Conservation (phyloP, 2,329 filamentous ascomycete genomes). For the Teratosphaeria pseudoeucalypti region DNA sequence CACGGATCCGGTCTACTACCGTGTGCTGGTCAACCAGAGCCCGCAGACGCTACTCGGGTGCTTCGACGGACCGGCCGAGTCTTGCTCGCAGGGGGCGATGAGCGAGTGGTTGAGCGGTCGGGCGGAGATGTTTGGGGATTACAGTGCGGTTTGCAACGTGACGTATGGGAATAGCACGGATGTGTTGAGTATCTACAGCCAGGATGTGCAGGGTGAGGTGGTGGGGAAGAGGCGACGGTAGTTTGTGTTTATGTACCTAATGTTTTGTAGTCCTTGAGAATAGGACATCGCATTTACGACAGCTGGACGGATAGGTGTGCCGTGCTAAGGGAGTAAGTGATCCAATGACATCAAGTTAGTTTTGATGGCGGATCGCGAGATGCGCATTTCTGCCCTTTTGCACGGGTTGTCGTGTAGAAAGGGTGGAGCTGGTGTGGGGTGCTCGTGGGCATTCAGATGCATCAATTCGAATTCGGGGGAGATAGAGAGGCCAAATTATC, state of each 20-base stretch:
- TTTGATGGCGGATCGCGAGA: too few relatives aligned
- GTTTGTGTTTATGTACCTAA: not conserved
- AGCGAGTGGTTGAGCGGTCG: slow-evolving; percentile 32
- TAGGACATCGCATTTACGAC: too few relatives aligned
- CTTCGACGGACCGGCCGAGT: slow-evolving; percentile 41
- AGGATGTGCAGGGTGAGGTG: slow-evolving; percentile 4
- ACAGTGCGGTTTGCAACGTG: slow-evolving; percentile 32
- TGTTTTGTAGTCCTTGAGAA: too few relatives aligned
- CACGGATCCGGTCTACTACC: slow-evolving; percentile 33
- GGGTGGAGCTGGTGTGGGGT: too few relatives aligned
- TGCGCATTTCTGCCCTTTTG: too few relatives aligned
- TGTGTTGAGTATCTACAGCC: slow-evolving; percentile 20
- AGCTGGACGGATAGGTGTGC: too few relatives aligned
- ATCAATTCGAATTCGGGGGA: too few relatives aligned
- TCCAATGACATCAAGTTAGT: too few relatives aligned
- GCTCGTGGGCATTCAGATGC: too few relatives aligned
- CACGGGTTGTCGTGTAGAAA: too few relatives aligned
- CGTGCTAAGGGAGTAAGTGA: too few relatives aligned
- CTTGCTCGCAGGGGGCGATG: slow-evolving; percentile 37
- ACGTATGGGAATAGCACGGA: slow-evolving; percentile 35
- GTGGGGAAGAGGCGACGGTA: not conserved
- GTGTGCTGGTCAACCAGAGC: slow-evolving; percentile 42
- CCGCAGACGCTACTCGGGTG: slow-evolving; percentile 41
- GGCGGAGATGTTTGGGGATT: slow-evolving; percentile 35
- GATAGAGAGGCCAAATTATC: too few relatives aligned